phyloP scores from a whole-genome alignment of 495 filamentous ascomycete species.

The Lepidopterella palustris region DNA sequence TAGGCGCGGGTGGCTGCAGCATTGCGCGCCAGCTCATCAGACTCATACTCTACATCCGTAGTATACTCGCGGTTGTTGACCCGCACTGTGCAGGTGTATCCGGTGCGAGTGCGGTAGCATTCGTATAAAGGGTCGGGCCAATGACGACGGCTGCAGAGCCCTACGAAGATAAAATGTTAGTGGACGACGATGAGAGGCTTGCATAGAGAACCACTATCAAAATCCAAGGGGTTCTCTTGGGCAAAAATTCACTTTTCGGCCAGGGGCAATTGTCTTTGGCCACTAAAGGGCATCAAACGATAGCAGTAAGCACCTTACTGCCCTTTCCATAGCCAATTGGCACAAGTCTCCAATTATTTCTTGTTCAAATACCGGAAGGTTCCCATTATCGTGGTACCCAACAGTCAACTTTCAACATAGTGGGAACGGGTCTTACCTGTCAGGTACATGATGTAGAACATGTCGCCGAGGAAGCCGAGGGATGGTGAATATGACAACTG shows the following conservation, averaged over 20 bases:
- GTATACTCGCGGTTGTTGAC: conserved; percentile 97
- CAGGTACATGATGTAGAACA: conserved; percentile 67
- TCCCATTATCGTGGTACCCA: conserved; percentile 11
- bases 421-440: conserved; percentile 47
- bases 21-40: conserved; percentile 77
- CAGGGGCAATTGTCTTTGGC: background rate
- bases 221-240: background rate
- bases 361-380: conserved; percentile 1
- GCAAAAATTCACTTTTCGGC: background rate
- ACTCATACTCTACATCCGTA: conserved; percentile 77
- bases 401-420: conserved; percentile 2
- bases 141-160: conserved; percentile 90
- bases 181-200: background rate
- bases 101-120: conserved; percentile 61
- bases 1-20: conserved; percentile 95
- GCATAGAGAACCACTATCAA: background rate
- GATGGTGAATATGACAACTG: conserved; percentile 11
- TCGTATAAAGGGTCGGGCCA: conserved; percentile 93
- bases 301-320: background rate
- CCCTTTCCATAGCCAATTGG: background rate
- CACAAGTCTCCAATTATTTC: background rate
- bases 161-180: conserved; percentile 46
- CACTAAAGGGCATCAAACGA: background rate
- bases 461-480: conserved; percentile 29
- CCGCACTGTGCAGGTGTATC: conserved; percentile 83